phyloP scores from a whole-genome alignment of 371 early-diverging fungal species.

The Rhizopus delemar region DNA sequence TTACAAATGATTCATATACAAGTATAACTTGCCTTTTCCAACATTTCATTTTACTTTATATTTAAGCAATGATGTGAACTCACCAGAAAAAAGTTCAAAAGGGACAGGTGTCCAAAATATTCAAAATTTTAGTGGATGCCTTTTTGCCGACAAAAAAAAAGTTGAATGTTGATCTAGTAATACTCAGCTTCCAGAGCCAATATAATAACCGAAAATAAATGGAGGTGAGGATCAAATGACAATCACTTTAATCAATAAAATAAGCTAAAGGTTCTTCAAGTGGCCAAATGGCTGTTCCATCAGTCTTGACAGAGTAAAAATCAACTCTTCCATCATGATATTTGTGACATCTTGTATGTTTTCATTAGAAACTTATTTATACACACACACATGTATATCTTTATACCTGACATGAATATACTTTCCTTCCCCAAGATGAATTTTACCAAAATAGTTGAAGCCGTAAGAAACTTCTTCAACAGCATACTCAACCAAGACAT shows the following conservation, averaged over 20 bases:
- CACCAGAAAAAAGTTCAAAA: too few relatives aligned
- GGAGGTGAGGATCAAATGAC: neutral
- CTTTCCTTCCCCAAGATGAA: constrained; percentile 51
- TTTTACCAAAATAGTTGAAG: constrained; percentile 57
- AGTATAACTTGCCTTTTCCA: too few relatives aligned
- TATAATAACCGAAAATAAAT: too few relatives aligned
- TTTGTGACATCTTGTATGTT: constrained; percentile 46
- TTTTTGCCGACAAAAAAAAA: too few relatives aligned
- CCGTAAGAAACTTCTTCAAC: constrained; percentile 56
- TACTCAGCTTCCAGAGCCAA: too few relatives aligned
- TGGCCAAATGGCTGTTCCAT: constrained; percentile 58
- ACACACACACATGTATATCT: neutral
- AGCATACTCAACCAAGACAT: constrained; percentile 50
- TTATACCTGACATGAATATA: constrained; percentile 54
- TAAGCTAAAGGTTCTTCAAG: constrained; percentile 52
- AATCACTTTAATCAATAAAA: constrained; percentile 49
- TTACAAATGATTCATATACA: too few relatives aligned
- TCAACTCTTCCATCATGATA: constrained; percentile 31
- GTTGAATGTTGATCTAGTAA: too few relatives aligned
- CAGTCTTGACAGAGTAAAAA: constrained; percentile 51
- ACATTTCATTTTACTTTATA: too few relatives aligned
- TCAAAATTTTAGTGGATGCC: too few relatives aligned
- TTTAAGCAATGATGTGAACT: too few relatives aligned
- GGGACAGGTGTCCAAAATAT: too few relatives aligned
- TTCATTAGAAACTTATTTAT: neutral